These are phyloP conservation scores for Citrullus mucosospermus DNA, from an alignment of 306 rosid genomes.

Conservation along the genomic window DNA sequence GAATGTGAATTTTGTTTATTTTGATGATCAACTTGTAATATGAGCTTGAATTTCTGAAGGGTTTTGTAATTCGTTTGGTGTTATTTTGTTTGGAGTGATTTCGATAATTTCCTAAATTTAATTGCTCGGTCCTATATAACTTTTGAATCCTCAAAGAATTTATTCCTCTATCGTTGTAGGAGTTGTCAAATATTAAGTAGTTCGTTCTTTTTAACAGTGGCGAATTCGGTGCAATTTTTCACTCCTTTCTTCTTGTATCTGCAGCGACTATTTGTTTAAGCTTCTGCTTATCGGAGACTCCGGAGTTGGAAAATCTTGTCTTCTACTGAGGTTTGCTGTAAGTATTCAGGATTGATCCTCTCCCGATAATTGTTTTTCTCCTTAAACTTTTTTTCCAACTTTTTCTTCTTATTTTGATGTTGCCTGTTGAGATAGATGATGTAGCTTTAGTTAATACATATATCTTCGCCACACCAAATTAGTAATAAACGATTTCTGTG, in stretches of 20 bases:
- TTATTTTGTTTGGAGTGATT: background rate
- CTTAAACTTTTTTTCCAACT: background rate
- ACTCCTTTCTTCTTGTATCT: constrained; percentile 9
- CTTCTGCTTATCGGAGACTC: constrained; percentile 72
- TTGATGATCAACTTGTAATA: background rate
- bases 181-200: background rate
- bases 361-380: background rate
- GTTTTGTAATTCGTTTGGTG: background rate
- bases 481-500: background rate
- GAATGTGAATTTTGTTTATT: background rate
- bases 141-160: background rate
- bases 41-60: background rate
- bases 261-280: constrained; percentile 72
- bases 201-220: background rate
- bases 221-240: background rate
- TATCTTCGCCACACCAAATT: background rate
- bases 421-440: background rate
- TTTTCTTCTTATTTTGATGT: background rate
- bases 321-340: constrained; percentile 78
- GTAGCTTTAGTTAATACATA: background rate
- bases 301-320: constrained; percentile 77
- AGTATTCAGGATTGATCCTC: constrained; percentile 12
- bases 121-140: background rate
- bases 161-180: background rate
- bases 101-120: background rate